phyloP scores from a whole-genome alignment of 2,329 filamentous ascomycete species.

The Mycocentrospora acerina region DNA sequence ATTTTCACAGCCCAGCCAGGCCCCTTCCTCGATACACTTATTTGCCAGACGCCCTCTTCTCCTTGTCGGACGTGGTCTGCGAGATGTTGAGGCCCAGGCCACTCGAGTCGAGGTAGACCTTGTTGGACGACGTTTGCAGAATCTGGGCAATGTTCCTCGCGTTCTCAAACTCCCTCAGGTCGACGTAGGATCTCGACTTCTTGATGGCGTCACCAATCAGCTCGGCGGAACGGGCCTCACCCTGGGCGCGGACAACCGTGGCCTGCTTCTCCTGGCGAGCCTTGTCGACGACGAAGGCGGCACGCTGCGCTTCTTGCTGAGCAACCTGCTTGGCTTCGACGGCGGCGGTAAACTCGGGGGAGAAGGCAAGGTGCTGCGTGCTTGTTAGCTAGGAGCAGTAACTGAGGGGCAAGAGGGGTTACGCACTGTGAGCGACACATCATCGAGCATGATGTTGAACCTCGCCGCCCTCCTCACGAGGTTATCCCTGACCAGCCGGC shows the following conservation, averaged over 20 bases:
- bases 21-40: constrained; percentile 1
- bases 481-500: constrained; percentile 87
- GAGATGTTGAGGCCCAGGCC: constrained; percentile 87
- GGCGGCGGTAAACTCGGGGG: constrained; percentile 68
- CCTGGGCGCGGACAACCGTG: constrained; percentile 96
- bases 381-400: constrained; percentile 21
- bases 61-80: constrained; percentile 45
- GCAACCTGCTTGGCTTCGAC: constrained; percentile 71
- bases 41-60: constrained; percentile 33
- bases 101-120: constrained; percentile 87
- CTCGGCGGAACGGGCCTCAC: constrained; percentile 96
- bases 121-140: constrained; percentile 88
- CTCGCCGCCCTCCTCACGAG: constrained; percentile 84
- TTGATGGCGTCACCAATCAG: constrained; percentile 99
- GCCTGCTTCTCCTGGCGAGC: constrained; percentile 99
- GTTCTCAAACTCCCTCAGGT: constrained; percentile 98
- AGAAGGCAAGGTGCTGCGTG: constrained; percentile 65
- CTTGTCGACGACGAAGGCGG: constrained; percentile 98
- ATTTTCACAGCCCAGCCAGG: too few species aligned
- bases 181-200: constrained; percentile 96
- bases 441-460: constrained; percentile 96
- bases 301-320: constrained; percentile 91
- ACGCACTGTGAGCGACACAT: constrained; percentile 90
- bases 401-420: background rate
- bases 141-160: constrained; percentile 85